These are phyloP conservation scores for Solanum sejunctum DNA, from an alignment of 257 asterid genomes.

Conservation along the genomic window DNA sequence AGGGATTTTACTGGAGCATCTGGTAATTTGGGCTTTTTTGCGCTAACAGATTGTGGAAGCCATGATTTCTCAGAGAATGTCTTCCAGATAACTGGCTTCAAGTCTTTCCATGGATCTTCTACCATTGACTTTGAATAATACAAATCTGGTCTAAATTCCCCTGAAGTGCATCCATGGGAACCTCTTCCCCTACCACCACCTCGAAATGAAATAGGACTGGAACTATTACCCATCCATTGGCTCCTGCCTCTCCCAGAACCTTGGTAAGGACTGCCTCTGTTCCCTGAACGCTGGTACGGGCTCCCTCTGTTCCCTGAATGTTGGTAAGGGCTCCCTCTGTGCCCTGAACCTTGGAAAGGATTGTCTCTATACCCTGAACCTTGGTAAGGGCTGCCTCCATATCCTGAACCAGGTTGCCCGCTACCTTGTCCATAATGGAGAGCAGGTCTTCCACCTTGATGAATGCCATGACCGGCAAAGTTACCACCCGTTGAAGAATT, in stretches of 20 bases:
- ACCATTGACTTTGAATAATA: slow-evolving; percentile 63
- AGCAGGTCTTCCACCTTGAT: slow-evolving; percentile 16
- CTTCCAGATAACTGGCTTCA: slow-evolving; percentile 54
- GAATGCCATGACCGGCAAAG: slow-evolving; percentile 16
- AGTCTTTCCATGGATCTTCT: slow-evolving; percentile 68
- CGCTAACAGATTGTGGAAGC: slow-evolving; percentile 37
- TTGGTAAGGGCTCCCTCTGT: slow-evolving; percentile 33
- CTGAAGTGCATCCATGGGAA: background rate
- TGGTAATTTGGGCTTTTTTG: slow-evolving; percentile 48
- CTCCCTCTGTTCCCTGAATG: slow-evolving; percentile 33
- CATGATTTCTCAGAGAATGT: slow-evolving; percentile 19
- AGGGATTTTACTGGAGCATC: slow-evolving; percentile 16
- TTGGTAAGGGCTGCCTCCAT: slow-evolving; percentile 12
- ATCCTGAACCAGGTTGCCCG: slow-evolving; percentile 5
- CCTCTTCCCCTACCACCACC: background rate
- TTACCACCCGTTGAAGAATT: slow-evolving; percentile 24
- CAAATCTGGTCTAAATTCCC: background rate
- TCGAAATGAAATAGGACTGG: background rate
- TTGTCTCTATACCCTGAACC: slow-evolving; percentile 37
- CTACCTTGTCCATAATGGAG: slow-evolving; percentile 30
- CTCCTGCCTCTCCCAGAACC: slow-evolving; percentile 37
- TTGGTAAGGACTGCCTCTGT: slow-evolving; percentile 30
- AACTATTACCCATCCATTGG: slow-evolving; percentile 13
- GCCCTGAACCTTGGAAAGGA: slow-evolving; percentile 17
- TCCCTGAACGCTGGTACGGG: slow-evolving; percentile 15